These are phyloP conservation scores for Bidens hawaiensis DNA, from an alignment of 140 eudicot species.

Conservation along the genomic window DNA sequence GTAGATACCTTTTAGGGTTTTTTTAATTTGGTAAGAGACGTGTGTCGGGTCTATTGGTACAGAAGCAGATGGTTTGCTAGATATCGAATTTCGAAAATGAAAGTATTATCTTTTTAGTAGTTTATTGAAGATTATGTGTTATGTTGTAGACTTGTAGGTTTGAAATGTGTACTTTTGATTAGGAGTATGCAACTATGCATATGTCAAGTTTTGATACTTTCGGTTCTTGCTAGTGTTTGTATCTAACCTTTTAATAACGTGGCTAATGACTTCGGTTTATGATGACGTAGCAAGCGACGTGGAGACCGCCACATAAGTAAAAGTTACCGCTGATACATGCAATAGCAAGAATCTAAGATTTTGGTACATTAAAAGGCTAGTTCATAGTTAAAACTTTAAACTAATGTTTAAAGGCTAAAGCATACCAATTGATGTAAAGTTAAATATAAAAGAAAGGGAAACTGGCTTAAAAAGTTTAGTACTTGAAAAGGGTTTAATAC, in stretches of 20 bases:
- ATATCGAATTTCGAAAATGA: conserved; percentile 14
- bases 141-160: neutral
- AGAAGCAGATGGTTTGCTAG: conserved; percentile 4
- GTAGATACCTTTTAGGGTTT: conserved; percentile 27
- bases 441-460: neutral
- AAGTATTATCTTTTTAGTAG: neutral
- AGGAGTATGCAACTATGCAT: neutral
- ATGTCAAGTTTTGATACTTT: neutral
- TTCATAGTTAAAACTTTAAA: no score
- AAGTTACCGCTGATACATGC: neutral
- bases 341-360: neutral
- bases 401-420: neutral
- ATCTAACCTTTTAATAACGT: neutral
- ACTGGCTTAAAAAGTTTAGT: neutral
- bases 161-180: neutral
- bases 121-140: neutral
- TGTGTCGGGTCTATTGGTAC: conserved; percentile 16
- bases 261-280: neutral
- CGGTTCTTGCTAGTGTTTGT: neutral
- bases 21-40: conserved; percentile 24
- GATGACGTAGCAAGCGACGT: neutral
- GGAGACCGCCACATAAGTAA: neutral
- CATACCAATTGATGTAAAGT: neutral
- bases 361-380: neutral
- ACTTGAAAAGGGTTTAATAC: neutral